Percentiles rank a stretch among this genome's conserved stretches.
phyloP scores from a whole-genome alignment of 2,329 filamentous ascomycete species.

The Stylonectria norvegica region DNA sequence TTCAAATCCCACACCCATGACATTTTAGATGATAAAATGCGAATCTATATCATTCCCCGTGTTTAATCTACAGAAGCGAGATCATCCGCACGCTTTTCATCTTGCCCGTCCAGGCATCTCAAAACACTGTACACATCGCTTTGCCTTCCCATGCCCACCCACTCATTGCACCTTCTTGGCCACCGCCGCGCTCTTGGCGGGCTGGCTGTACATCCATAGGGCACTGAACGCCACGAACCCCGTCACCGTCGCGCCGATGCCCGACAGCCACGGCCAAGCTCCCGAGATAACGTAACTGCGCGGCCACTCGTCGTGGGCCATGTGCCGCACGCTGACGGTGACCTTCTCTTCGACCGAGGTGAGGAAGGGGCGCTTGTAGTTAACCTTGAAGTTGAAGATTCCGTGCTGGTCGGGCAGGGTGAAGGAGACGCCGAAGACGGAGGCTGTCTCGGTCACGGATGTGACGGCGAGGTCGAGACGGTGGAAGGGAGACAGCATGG shows the following conservation, averaged over 20 bases:
- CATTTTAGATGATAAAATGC: too few relatives aligned
- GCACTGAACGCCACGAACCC: conserved; percentile 84
- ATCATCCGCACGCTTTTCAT: conserved; percentile 6
- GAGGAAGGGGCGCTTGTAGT: conserved; percentile 94
- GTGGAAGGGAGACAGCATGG: conserved; percentile 97
- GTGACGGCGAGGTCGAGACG: conserved; percentile 68
- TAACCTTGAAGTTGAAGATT: conserved; percentile 97
- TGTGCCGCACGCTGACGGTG: conserved; percentile 91
- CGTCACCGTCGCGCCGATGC: conserved; percentile 76
- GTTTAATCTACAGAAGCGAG: conserved; percentile 19
- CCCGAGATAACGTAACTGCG: conserved; percentile 85
- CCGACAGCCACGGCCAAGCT: conserved; percentile 92
- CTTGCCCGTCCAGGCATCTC: conserved; percentile 5
- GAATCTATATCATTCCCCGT: conserved; percentile 14
- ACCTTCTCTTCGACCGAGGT: conserved; percentile 89
- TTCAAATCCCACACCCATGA: too few relatives aligned
- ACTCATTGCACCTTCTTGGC: conserved; percentile 48
- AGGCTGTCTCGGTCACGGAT: conserved; percentile 59
- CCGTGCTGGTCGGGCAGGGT: conserved; percentile 93
- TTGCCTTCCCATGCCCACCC: conserved; percentile 5
- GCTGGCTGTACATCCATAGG: conserved; percentile 76
- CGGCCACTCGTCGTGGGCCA: conserved; percentile 95
- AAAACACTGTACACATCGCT: conserved; percentile 22
- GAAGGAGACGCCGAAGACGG: conserved; percentile 73
- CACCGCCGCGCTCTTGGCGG: conserved; percentile 32